These are phyloP conservation scores for Pinus albicaulis DNA, from an alignment of 75 land plant species.

Conservation along the genomic window DNA sequence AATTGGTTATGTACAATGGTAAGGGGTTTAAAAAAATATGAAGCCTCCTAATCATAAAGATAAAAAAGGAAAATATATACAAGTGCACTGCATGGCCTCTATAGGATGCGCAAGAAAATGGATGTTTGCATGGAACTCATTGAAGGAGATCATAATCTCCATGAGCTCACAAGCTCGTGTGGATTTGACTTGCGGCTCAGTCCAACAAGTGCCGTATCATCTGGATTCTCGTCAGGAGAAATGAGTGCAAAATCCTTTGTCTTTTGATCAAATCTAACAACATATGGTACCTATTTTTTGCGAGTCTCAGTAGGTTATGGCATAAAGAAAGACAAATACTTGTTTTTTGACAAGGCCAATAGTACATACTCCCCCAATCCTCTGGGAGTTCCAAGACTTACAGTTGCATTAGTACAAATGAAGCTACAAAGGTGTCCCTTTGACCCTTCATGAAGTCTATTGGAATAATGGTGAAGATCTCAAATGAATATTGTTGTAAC, in stretches of 20 bases:
- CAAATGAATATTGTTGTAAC: conserved; percentile 40
- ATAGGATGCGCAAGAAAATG: background rate
- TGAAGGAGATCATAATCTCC: background rate
- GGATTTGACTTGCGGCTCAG: background rate
- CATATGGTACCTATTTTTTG: background rate
- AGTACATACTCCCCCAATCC: conserved; percentile 44
- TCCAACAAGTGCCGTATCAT: background rate
- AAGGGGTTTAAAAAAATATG: background rate
- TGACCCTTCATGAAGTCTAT: background rate
- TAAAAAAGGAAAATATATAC: background rate
- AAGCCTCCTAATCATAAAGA: background rate
- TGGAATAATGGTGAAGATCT: conserved; percentile 44
- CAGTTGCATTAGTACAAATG: too few species aligned
- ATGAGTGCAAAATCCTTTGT: background rate
- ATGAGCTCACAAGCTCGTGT: background rate
- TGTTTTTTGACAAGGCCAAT: conserved; percentile 30
- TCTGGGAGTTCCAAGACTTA: conserved; percentile 11
- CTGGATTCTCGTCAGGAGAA: background rate
- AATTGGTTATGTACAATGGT: too few species aligned
- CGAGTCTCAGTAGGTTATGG: background rate
- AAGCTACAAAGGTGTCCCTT: too few species aligned
- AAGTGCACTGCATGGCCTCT: background rate
- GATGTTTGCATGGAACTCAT: background rate
- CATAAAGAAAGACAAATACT: conserved; percentile 24
- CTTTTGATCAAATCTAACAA: background rate